These are phyloP conservation scores for Penicillium sp. DNA, from an alignment of 2,329 filamentous ascomycete species.

Conservation along the genomic window DNA sequence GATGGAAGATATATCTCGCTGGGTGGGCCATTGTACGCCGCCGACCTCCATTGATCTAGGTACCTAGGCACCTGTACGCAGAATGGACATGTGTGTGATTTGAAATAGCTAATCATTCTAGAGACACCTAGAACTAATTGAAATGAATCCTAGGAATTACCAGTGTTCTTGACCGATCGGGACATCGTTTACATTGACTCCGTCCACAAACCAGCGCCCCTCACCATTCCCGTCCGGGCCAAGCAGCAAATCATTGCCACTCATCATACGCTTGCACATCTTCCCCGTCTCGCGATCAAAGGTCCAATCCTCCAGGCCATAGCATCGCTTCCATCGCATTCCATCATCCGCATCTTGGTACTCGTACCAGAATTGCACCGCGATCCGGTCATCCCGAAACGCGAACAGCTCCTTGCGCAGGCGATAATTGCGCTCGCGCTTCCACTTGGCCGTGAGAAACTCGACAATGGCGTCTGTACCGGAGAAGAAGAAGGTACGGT, in stretches of 20 bases:
- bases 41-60: no score
- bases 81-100: no score
- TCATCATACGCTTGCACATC: conserved; percentile 53
- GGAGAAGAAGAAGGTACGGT: conserved; percentile 68
- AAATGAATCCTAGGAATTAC: conserved; percentile 18
- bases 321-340: conserved; percentile 79
- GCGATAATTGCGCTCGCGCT: conserved; percentile 68
- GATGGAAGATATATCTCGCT: no score
- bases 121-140: no score
- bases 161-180: conserved; percentile 40
- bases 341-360: conserved; percentile 67
- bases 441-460: conserved; percentile 75
- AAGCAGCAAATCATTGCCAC: conserved; percentile 49
- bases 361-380: conserved; percentile 91
- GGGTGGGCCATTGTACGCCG: no score
- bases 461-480: conserved; percentile 68
- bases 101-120: no score
- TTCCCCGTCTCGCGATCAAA: conserved; percentile 47
- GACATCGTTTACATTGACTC: conserved; percentile 44
- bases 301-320: conserved; percentile 65
- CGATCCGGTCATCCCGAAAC: conserved; percentile 73
- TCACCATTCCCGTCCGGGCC: conserved; percentile 45
- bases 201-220: conserved; percentile 50
- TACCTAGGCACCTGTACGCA: no score
- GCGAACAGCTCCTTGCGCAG: conserved; percentile 83